phyloP scores from a whole-genome alignment of 257 asterid species.

The Solanum corneliomulleri region DNA sequence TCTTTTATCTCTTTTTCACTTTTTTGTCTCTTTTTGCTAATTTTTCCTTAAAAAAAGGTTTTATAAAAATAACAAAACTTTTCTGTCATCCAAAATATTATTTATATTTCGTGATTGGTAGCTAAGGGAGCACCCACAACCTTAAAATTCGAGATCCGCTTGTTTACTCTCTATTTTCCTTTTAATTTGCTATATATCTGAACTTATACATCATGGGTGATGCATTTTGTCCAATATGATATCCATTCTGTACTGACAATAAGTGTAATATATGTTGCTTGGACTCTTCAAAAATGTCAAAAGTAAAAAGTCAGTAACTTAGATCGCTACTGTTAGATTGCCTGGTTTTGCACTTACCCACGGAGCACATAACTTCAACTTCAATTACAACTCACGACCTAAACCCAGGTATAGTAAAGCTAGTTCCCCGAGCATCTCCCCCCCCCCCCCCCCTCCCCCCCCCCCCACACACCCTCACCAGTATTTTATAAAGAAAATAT shows the following conservation, averaged over 20 bases:
- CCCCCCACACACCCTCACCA: too few relatives aligned
- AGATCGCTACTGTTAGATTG: background rate
- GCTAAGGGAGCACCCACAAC: background rate
- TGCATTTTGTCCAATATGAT: background rate
- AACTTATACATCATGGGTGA: background rate
- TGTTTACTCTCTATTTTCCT: background rate
- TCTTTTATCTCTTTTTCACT: background rate
- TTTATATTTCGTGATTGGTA: background rate
- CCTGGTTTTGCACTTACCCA: background rate
- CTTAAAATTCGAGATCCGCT: background rate
- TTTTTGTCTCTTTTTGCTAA: background rate
- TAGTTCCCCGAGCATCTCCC: background rate
- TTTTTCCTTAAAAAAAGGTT: background rate
- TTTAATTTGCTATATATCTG: background rate
- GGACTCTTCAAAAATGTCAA: background rate
- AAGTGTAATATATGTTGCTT: background rate
- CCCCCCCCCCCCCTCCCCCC: too few relatives aligned
- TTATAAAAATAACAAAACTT: background rate
- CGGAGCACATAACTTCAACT: background rate
- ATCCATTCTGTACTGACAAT: background rate
- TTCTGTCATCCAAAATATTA: background rate
- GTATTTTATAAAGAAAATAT: too few relatives aligned
- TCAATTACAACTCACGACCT: background rate
- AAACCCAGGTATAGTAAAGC: background rate
- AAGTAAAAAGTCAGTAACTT: background rate